Base-by-base conservation (phyloP, 495 filamentous ascomycete species). In the Friedmanniomyces endolithicus region DNA sequence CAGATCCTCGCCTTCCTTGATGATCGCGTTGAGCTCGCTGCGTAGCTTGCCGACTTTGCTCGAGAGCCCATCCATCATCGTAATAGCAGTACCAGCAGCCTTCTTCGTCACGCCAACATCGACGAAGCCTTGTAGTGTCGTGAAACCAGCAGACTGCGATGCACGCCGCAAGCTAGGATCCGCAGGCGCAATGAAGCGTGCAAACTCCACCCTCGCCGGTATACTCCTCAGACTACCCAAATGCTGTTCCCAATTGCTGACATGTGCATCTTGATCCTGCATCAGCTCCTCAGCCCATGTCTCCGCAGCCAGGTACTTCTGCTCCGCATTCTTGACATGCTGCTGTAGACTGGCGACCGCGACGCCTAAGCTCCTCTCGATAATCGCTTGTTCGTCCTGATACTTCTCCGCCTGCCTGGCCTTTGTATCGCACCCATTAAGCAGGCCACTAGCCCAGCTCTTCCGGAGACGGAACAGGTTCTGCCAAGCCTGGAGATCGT, bases 291-390 rank as follows among this genome's bases (percentile, higher is more conserved):
- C 76, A 23, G 79, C 80, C 86, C 87, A 92, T 48, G 73, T 70
- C 63, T 86, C 80, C 8, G 85, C 76, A 52, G 90, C 84, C 39
- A 73, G 65, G 61, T 85, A 85, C 58, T 84, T 88, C 58, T 81
- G 77, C 58, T 90, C 83, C 52, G 92, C 67, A 37, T 70, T 80
- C 27, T 79, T 84, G 51, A 92, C 75, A 63, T 88, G 87, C 6
- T 80, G 80, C 61, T 90, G 77, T 43, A 94, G 78, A 59, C 94
- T 96, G 50, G 80, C 79, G 17, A 90, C 78, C 24, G 87, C 88
- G 29, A 89, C 85, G 47, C 82, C 79, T 16, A 86, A 75, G 46
- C 83, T 85, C 49, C 81, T 77, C 44, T 84, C 72, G 61, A 95
- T 86, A 40, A 86, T 75, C 29, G 80, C 75, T 49, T 82, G 83